phyloP scores from a whole-genome alignment of 2,329 filamentous ascomycete species.

The Aspergillus persii region DNA sequence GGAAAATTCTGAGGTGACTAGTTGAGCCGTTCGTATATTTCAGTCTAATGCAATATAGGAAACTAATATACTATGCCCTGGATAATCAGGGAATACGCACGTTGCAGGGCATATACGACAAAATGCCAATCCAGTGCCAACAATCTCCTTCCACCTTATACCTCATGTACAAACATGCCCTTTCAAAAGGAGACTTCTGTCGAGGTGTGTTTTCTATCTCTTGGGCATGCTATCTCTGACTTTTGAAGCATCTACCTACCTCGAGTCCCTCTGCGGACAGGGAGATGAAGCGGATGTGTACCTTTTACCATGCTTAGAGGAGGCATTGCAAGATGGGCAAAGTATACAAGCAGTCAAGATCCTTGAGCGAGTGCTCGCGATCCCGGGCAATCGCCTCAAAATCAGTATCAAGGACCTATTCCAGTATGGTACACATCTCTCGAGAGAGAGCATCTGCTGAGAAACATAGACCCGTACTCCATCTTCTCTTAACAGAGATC shows the following conservation, averaged over 20 bases:
- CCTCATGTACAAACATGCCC: conserved; percentile 70
- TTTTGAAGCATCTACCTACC: conserved; percentile 54
- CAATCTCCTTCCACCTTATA: conserved; percentile 68
- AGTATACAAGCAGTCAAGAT: conserved; percentile 58
- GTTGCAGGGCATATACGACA: conserved; percentile 56
- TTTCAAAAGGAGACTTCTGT: conserved; percentile 58
- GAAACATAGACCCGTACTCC: conserved; percentile 40
- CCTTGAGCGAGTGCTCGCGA: conserved; percentile 60
- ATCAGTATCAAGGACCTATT: conserved; percentile 63
- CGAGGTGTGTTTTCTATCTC: conserved; percentile 36
- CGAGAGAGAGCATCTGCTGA: conserved; percentile 2
- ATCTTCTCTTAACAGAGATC: conserved; percentile 47
- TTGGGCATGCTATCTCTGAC: conserved; percentile 30
- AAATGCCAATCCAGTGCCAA: conserved; percentile 58
- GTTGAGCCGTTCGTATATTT: neutral
- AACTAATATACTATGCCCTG: conserved; percentile 68
- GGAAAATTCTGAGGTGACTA: conserved; percentile 64
- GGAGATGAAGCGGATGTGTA: conserved; percentile 58
- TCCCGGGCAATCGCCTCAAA: conserved; percentile 48
- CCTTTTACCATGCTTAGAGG: conserved; percentile 76
- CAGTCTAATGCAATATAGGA: conserved; percentile 50
- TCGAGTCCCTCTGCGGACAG: conserved; percentile 58
- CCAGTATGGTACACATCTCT: conserved; percentile 49
- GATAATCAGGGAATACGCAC: conserved; percentile 54
- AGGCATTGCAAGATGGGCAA: conserved; percentile 67